These are phyloP conservation scores for Euphrasia arctica DNA, from an alignment of 305 asterid species.

Conservation along the genomic window DNA sequence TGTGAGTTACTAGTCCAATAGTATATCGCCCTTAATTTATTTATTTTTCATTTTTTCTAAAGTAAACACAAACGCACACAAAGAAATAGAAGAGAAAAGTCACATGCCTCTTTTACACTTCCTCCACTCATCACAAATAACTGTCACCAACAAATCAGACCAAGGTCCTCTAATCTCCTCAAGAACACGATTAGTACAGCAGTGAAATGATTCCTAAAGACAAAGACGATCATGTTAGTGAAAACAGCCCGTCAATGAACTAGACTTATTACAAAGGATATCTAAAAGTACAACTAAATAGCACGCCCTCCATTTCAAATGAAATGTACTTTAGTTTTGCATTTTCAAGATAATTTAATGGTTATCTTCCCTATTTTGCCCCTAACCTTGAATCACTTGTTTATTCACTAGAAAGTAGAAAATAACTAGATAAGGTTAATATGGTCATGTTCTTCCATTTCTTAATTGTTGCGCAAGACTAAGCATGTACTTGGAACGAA, in stretches of 20 bases:
- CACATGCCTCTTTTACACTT: conserved; percentile 89
- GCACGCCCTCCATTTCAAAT: background rate
- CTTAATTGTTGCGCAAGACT: no score
- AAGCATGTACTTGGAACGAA: no score
- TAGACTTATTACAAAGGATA: conserved; percentile 16
- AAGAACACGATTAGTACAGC: conserved; percentile 49
- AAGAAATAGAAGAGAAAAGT: background rate
- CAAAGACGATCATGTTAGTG: conserved; percentile 26
- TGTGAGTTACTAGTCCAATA: conserved; percentile 17
- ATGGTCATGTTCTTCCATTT: no score
- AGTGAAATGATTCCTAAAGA: conserved; percentile 61
- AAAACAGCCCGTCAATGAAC: conserved; percentile 15
- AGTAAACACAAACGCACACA: background rate
- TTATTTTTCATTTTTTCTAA: no score
- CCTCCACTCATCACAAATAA: conserved; percentile 90
- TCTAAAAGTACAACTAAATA: conserved; percentile 19
- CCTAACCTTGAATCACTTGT: background rate
- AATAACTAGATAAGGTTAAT: no score
- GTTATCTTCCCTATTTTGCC: background rate
- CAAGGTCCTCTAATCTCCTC: conserved; percentile 86
- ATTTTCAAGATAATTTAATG: background rate
- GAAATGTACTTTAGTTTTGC: background rate
- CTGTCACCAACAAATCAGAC: conserved; percentile 66
- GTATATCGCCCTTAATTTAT: background rate
- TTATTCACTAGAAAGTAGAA: background rate